A percentile compares a stretch with the other conserved stretches of the same genome.
Evolutionary conservation across 2,329 filamentous ascomycete species (phyloP).

Genomic region (Sporothrix brasiliensis): DNA sequence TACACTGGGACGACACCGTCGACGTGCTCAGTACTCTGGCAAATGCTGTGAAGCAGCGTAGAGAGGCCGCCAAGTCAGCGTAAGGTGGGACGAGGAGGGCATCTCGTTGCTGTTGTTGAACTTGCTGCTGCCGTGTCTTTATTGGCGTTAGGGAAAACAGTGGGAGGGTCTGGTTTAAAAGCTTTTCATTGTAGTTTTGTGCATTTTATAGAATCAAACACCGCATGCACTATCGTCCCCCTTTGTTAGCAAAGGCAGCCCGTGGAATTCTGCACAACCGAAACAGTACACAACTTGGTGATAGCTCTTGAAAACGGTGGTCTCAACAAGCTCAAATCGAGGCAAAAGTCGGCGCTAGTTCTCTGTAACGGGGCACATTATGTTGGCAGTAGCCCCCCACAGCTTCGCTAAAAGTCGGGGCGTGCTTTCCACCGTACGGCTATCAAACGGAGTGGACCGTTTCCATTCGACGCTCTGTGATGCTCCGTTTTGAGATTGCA

Average conservation of each 20-base stretch:
- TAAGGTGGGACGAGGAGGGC: not conserved
- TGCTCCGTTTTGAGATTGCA: conserved; percentile 10
- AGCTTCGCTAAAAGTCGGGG: conserved; percentile 27
- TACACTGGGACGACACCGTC: conserved; percentile 89
- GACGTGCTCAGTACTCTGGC: conserved; percentile 76
- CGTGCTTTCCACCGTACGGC: not conserved
- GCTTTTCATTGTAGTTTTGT: not conserved
- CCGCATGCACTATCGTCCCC: too few species aligned
- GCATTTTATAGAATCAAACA: not conserved
- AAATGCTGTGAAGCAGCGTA: conserved; percentile 74
- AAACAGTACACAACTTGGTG: too few species aligned
- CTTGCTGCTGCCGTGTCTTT: not conserved
- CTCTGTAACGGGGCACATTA: conserved; percentile 21
- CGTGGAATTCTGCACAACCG: not conserved
- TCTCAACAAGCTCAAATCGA: not conserved
- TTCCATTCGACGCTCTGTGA: not conserved
- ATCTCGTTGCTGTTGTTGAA: not conserved
- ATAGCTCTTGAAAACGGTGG: conserved; percentile 2
- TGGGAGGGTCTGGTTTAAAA: conserved; percentile 5
- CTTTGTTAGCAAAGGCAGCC: not conserved
- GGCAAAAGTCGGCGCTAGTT: conserved; percentile 31
- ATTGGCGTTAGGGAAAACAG: conserved; percentile 26
- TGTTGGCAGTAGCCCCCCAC: conserved; percentile 26
- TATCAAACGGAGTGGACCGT: not conserved
- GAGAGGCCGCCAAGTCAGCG: conserved; percentile 48